Conservation (phyloP, 1,284 basidiomycete genomes). For the Puccinia triticina region DNA sequence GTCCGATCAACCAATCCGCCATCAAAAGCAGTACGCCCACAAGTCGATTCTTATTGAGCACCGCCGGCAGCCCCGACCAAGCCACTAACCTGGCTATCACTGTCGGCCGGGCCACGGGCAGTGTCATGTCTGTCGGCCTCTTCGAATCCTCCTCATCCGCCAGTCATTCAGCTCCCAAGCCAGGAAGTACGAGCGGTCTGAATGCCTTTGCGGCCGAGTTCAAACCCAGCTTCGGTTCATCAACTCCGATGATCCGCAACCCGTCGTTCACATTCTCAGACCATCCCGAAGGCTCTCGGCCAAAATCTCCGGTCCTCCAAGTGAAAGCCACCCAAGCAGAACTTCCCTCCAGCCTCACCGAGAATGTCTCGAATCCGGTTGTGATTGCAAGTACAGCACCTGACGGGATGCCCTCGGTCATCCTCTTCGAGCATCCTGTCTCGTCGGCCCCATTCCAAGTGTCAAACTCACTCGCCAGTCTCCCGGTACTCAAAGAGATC, state of each 20-base stretch:
- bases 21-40: slow-evolving; percentile 38
- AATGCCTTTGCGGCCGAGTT: slow-evolving; percentile 50
- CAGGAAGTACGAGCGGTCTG: background rate
- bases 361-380: background rate
- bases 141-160: slow-evolving; percentile 11
- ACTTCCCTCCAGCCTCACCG: background rate
- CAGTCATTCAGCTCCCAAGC: slow-evolving; percentile 10
- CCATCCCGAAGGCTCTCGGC: background rate
- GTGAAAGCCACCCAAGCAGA: background rate
- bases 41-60: slow-evolving; percentile 26
- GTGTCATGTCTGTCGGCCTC: slow-evolving; percentile 12
- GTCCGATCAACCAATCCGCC: slow-evolving; percentile 3
- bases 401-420: background rate
- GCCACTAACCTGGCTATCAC: slow-evolving; percentile 31
- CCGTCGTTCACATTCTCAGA: background rate
- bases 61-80: slow-evolving; percentile 1
- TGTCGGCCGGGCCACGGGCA: slow-evolving; percentile 28
- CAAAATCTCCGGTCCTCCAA: background rate
- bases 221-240: slow-evolving; percentile 29
- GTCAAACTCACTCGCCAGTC: slow-evolving; percentile 9
- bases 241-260: background rate
- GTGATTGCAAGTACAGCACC: slow-evolving; percentile 6
- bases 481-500: background rate
- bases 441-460: slow-evolving; percentile 39
- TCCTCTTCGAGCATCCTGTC: slow-evolving; percentile 34